Evolutionary conservation across 148 eudicot species (phyloP).

Genomic region (Bassia scoparia): DNA sequence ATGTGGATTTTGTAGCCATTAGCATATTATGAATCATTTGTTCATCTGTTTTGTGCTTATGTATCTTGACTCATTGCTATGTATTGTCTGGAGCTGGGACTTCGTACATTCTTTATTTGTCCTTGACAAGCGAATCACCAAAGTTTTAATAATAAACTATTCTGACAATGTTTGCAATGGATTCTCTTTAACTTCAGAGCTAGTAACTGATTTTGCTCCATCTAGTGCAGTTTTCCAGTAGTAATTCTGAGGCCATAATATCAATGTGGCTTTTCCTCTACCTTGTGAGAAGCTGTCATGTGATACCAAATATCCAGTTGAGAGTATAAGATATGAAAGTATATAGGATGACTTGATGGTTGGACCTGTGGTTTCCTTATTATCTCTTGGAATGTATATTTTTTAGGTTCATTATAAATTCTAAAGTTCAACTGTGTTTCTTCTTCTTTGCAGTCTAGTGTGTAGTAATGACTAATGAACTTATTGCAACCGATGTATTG

Average conservation of each 20-base stretch:
- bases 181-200: background rate
- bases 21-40: background rate
- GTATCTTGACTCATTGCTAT: background rate
- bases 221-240: background rate
- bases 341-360: background rate
- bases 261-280: constrained; percentile 1
- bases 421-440: background rate
- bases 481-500: background rate
- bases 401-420: background rate
- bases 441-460: background rate
- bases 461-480: background rate
- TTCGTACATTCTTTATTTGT: background rate
- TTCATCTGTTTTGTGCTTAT: background rate
- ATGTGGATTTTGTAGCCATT: constrained; percentile 5
- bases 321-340: background rate
- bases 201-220: background rate
- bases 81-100: background rate
- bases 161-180: background rate
- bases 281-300: background rate
- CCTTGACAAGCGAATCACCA: constrained; percentile 7
- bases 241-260: background rate
- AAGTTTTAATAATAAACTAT: background rate
- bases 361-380: background rate
- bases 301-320: background rate
- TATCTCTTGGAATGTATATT: background rate